Evolutionary conservation across 1,139 yeast genomes (phyloP), one percentile per base, ranked within the genome.

Genomic region (Candida tropicalis): DNA sequence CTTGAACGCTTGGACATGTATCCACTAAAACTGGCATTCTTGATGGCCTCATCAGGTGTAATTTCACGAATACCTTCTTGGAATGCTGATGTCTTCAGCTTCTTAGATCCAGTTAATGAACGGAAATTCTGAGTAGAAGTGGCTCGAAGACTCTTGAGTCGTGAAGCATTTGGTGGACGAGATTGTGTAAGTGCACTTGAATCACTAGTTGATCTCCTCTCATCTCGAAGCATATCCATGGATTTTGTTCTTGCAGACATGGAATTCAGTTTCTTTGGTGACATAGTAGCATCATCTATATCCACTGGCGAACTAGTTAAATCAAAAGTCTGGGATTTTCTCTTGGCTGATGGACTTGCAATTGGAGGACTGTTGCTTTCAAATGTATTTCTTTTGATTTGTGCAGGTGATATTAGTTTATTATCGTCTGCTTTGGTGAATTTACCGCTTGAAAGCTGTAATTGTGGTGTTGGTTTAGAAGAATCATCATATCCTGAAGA

Each of bases 1-100:
- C 97, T 96, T 1, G 75, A 68, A 52, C 88, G 82, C 62, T 93
- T 93, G 41, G 91, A 81, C 96, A 95, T 87, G 96, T 97, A 93
- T 1, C 99, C 99, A 42, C 90, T 83, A 57, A 73, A 81, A 45
- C 77, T 84, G 0, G 98, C 90, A 11, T 84, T 68, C 53, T 81
- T 81, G 39, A 86, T 79, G 0, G 98, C 87, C 37, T 88, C 89
- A 49, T 79, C 82, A 0, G 97, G 96, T 0, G 86, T 75, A 18
- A 88, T 75, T 16, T 69, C 74, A 55, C 91, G 75, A 38, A 93
- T 87, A 11, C 99, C 99, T 66, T 93, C 99, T 57, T 84, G 83
- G 65, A 93, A 93, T 0, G 98, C 99, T 0, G 96, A 84, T 0
- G 98, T 91, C 50, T 81, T 76, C 85, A 82, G 66, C 64, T 79